phyloP scores from a whole-genome alignment of 345 rosid genomes.

The Corymbia maculata region DNA sequence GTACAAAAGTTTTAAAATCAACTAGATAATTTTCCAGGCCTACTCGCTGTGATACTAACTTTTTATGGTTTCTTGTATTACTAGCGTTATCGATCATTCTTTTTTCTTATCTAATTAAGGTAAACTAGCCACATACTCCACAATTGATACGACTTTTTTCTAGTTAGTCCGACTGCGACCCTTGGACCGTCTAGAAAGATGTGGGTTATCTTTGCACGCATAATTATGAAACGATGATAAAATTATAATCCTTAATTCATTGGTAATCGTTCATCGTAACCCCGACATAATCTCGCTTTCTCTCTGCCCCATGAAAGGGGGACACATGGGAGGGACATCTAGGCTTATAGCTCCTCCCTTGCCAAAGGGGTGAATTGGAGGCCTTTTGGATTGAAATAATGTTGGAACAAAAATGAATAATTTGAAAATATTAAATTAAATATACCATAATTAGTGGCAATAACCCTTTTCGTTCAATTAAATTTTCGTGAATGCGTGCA shows the following conservation, averaged over 20 bases:
- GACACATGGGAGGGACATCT: neutral
- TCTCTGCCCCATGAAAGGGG: neutral
- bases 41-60: neutral
- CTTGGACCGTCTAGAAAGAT: neutral
- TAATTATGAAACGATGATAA: neutral
- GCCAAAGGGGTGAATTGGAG: neutral
- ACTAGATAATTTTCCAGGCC: accelerated
- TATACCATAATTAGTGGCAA: neutral
- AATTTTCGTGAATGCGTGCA: neutral
- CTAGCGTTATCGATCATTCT: neutral
- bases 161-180: neutral
- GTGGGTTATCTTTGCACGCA: neutral
- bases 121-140: neutral
- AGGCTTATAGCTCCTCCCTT: neutral
- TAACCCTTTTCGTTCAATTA: neutral
- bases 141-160: neutral
- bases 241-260: neutral
- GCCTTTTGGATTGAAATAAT: neutral
- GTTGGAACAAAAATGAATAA: neutral
- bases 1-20: neutral
- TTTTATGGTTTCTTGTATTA: neutral
- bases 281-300: neutral
- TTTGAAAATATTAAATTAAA: neutral
- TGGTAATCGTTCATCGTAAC: neutral
- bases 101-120: neutral